A percentile compares a stretch with the other conserved stretches of the same genome.
phyloP scores from a whole-genome alignment of 2,329 filamentous ascomycete species.

The Apiospora kogelbergensis region DNA sequence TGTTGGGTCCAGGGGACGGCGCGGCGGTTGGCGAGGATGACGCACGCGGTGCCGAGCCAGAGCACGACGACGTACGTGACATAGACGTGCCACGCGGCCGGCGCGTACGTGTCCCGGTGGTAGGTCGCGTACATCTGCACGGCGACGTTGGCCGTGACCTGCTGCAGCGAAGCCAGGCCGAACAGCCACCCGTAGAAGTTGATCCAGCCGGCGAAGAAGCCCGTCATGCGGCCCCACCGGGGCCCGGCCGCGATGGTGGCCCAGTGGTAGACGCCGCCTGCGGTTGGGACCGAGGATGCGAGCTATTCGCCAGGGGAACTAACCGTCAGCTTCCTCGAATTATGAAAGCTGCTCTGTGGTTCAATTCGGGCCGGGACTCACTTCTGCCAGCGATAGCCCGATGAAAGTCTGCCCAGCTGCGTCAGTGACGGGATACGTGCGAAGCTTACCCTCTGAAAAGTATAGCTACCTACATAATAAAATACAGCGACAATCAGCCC shows the following conservation, averaged over 20 bases:
- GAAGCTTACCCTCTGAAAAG: no score
- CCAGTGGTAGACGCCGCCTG: slow-evolving; percentile 62
- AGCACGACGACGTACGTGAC: slow-evolving; percentile 56
- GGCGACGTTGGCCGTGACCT: slow-evolving; percentile 58
- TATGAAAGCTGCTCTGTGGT: neutral
- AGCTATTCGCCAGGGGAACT: slow-evolving; percentile 44
- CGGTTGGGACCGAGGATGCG: slow-evolving; percentile 60
- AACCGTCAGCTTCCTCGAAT: slow-evolving; percentile 22
- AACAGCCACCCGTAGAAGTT: slow-evolving; percentile 65
- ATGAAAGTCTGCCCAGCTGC: neutral
- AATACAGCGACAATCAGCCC: slow-evolving; percentile 42
- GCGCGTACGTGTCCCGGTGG: slow-evolving; percentile 49
- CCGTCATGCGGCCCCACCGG: slow-evolving; percentile 51
- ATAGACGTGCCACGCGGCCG: slow-evolving; percentile 59
- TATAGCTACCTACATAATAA: slow-evolving; percentile 32
- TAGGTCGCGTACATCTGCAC: slow-evolving; percentile 62
- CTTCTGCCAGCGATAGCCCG: neutral
- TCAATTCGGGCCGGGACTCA: neutral
- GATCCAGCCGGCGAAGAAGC: slow-evolving; percentile 47
- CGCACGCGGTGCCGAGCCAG: slow-evolving; percentile 50
- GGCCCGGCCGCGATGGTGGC: slow-evolving; percentile 57
- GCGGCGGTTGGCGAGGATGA: slow-evolving; percentile 56
- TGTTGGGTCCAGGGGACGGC: slow-evolving; percentile 52
- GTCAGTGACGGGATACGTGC: neutral
- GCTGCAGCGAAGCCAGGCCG: slow-evolving; percentile 57